phyloP scores from a whole-genome alignment of 768 basidiomycete genomes.

The Leccinum rimulosum region DNA sequence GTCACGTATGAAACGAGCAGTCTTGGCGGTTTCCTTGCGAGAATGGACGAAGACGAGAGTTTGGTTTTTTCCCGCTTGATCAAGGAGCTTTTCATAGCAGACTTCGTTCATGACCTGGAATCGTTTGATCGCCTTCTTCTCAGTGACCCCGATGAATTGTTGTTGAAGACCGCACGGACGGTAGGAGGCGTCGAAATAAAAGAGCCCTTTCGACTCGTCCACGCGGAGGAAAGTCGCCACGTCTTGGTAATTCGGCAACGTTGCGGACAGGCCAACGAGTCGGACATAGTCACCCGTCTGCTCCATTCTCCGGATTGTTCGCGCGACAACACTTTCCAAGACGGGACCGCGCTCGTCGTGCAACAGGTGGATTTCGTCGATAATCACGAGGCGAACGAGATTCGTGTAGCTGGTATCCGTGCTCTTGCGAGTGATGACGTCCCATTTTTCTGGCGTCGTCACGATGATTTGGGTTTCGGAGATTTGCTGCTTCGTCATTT shows the following conservation, averaged over 20 bases:
- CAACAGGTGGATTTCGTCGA: conserved; percentile 96
- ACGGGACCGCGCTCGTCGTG: conserved; percentile 99
- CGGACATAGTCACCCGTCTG: conserved; percentile 92
- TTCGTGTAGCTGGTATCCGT: conserved; percentile 97
- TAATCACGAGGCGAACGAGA: conserved; percentile 92
- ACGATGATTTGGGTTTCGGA: conserved; percentile 97
- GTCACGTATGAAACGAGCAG: conserved; percentile 90
- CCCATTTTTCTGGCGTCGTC: conserved; percentile 99
- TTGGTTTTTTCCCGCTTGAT: conserved; percentile 88
- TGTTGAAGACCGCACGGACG: conserved; percentile 94
- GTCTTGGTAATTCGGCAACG: conserved; percentile 97
- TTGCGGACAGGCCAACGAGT: conserved; percentile 93
- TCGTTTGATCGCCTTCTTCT: conserved; percentile 99
- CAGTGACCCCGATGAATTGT: conserved; percentile 95
- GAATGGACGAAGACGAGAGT: conserved; percentile 97
- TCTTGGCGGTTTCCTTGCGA: conserved; percentile 97
- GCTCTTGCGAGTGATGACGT: conserved; percentile 97
- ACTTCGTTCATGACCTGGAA: conserved; percentile 99
- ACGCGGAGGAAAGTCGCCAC: conserved; percentile 97
- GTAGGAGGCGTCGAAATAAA: conserved; percentile 95
- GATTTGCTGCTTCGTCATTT: conserved; percentile 98
- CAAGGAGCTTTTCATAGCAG: conserved; percentile 97
- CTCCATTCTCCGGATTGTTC: conserved; percentile 92
- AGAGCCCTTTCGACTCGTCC: conserved; percentile 86
- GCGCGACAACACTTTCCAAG: conserved; percentile 83